Conservation (phyloP, 768 basidiomycete species). For the Galerina sulciceps region DNA sequence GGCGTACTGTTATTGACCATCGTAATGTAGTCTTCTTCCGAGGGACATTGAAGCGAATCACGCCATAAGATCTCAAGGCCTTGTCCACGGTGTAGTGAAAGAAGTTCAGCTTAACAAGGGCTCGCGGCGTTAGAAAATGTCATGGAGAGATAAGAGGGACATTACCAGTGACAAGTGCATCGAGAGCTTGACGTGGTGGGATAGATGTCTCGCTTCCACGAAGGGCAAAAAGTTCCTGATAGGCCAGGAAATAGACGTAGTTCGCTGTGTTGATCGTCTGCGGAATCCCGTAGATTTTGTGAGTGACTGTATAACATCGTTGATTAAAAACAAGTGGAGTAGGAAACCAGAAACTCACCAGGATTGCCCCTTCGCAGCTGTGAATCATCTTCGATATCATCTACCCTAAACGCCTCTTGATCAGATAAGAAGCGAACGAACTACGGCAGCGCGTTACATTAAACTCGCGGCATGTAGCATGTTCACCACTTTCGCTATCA, state of each 20-base stretch:
- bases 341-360: constrained; percentile 41
- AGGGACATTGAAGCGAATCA: constrained; percentile 88
- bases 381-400: constrained; percentile 93
- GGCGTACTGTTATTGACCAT: constrained; percentile 95
- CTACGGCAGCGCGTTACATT: constrained; percentile 55
- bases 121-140: neutral
- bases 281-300: constrained; percentile 95
- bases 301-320: constrained; percentile 62
- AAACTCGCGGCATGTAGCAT: constrained; percentile 96
- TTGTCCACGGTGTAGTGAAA: constrained; percentile 93
- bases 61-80: constrained; percentile 95
- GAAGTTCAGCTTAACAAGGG: constrained; percentile 53
- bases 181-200: constrained; percentile 49
- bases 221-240: constrained; percentile 77
- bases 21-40: constrained; percentile 89
- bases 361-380: constrained; percentile 86
- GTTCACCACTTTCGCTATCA: constrained; percentile 82
- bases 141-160: neutral
- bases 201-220: constrained; percentile 34
- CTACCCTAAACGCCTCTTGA: constrained; percentile 58
- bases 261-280: constrained; percentile 98
- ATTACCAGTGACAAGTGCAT: constrained; percentile 77
- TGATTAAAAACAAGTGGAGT: neutral
- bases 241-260: constrained; percentile 95
- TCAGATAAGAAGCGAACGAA: neutral